Evolutionary conservation across 2,329 filamentous ascomycete species (phyloP), one percentile per base, ranked within the genome.

Genomic region (Biscogniauxia marginata): DNA sequence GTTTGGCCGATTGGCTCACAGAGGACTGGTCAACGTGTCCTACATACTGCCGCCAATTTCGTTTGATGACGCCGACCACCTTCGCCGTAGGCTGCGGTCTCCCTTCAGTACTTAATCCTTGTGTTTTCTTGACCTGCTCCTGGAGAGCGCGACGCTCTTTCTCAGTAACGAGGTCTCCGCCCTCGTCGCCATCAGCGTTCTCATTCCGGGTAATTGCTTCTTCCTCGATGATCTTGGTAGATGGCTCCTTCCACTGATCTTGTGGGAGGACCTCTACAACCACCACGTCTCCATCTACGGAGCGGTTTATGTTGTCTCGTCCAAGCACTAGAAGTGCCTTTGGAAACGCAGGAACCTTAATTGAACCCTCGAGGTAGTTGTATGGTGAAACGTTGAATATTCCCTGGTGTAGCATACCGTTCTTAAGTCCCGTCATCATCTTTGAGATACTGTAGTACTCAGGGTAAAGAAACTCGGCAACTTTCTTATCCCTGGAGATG

Each of bases 1-100:
- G 88, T 58, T 86, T 88, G 1, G 84, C 84, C 3, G 86, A 84
- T 52, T 87, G 84, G 67, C 87, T 88, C 49, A 92, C 88, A 1
- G 93, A 96, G 9, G 89, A 90, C 50, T 88, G 87, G 70, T 99
- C 95, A 55, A 99, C 88, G 70, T 97, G 93, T 2, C 95, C 95
- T 59, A 99, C 95, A 66, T 97, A 98, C 73, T 98, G 96, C 58
- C 95, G 84, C 95, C 95, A 99, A 73, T 98, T 98, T 52, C 95
- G 86, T 76, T 96, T 97, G 70, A 96, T 85, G 21, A 98, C 82
- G 49, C 95, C 95, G 6, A 98, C 91, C 11, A 99, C 90, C 70
- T 84, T 90, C 22, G 93, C 95, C 6, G 95, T 98, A 6, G 95
- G 95, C 66, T 97, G 92, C 2, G 91, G 85, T 50, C 86, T 85